Evolutionary conservation across 768 basidiomycete species (phyloP), one percentile per base, ranked within the genome.

Genomic region (Cyclocybe cylindracea): DNA sequence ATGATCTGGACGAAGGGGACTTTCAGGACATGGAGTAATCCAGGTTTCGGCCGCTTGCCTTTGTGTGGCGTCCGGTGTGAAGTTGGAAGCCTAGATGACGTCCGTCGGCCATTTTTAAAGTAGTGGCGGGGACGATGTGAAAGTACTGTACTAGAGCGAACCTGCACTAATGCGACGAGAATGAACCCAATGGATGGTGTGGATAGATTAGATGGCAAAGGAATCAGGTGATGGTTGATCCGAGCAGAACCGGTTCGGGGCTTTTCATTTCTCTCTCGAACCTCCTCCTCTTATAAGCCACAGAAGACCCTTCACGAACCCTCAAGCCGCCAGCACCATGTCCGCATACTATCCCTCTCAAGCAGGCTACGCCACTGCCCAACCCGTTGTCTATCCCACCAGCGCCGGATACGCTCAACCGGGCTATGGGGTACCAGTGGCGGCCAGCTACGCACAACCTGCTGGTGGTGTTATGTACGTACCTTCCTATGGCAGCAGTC

Each of bases 1-100:
- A 83, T 65, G 94, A 98, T 69, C 75, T 98, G 69, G 96, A 98
- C 65, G 91, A 91, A 54, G 93, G 94, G 6, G 93, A 95, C 68
- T 95, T 95, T 69, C 79, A 81, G 53, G 88, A 87, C 54, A 71
- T 86, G 74, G 86, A 87, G 62, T 89, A 56, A 42, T 32, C 34
- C 11, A 8, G 18, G 18, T 33, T n/a, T 18, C 45, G 35, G 19
- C 19, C 8, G 32, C 10, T 36, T 35, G 14, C 10, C 13, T 19
- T 41, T 39, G 41, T 38, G 24, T 24, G 24, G 24, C 24, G 24
- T 24, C 24, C 24, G 24, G 24, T 5, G 38, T 39, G 18, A 39
- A 39, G 38, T 10, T 10, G 38, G n/a, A 39, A 39, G 18, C 18
- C n/a, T 18, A 39, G 38, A 39, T 24, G 24, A 24, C 24, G 5